Evolutionary conservation across 2,329 filamentous ascomycete genomes (phyloP), one percentile per base, ranked within the genome.

Genomic region (Cryphonectria nitschkei): DNA sequence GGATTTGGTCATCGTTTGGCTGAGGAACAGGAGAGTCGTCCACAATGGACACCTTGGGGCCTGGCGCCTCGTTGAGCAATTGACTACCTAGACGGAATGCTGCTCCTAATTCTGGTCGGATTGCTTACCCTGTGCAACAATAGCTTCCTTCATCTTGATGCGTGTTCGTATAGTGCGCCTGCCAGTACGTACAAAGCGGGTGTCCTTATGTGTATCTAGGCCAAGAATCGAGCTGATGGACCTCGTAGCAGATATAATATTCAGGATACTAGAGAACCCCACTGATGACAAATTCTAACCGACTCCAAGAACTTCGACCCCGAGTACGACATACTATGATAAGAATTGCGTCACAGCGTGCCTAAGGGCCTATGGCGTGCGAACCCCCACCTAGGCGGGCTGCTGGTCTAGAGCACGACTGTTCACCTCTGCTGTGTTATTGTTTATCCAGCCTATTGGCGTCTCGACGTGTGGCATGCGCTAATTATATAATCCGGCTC

Each of bases 11-110:
- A 1, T 78, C 75, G 22, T 77, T 77, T 7, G 81, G 80, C 68
- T 79, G 74, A 0, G 82, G 82, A 69, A 83, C 76, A 9, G 81
- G 79, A 9, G 79, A 79, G 75, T 84, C 82, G 75, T 84, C 82
- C 68, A 81, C 73, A 65, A 84, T 80, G 63, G 79, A 67, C 75
- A 84, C 82, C 66, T 64, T 70, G 19, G 77, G 75, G 37, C 77
- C 80, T 80, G 60, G 37, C 34, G 13, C 22, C 19, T 29, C 34
- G 37, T n/a, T 29, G 3, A n/a, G 19, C 7, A 50, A 13, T 16
- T 34, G 4, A 32, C 32, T 16, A 29, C 3, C 1, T 11, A 29
- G 26, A 26, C 26, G 26, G 26, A 26, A 29, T 50, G 11, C 26
- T 29, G 11, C 22, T 39, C 14, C 7, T 2, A 26, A 11, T 34